Evolutionary conservation across 2,329 filamentous ascomycete species (phyloP).

Genomic region (Chaetomiaceae sp.): DNA sequence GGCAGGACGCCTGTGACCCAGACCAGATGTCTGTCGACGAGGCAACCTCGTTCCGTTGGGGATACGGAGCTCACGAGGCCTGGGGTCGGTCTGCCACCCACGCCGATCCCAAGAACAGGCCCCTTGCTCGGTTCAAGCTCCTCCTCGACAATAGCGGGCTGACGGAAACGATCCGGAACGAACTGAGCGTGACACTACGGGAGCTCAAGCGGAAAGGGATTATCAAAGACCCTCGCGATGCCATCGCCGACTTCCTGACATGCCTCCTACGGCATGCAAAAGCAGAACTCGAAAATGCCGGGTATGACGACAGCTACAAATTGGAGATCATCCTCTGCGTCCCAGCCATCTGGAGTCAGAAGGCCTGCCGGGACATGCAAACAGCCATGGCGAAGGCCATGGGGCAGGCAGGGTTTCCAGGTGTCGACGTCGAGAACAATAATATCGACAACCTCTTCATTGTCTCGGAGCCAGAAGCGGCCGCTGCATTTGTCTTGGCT

Average conservation of each 20-base stretch:
- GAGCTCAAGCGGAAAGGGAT: conserved; percentile 3
- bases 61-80: conserved; percentile 15
- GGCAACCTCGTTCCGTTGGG: conserved; percentile 14
- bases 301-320: conserved; percentile 12
- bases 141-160: conserved; percentile 11
- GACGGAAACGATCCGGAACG: conserved; percentile 10
- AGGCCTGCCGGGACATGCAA: conserved; percentile 24
- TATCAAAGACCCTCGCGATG: conserved; percentile 4
- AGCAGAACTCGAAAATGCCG: conserved; percentile 9
- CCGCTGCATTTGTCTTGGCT: conserved; percentile 26
- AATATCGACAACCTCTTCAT: conserved; percentile 29
- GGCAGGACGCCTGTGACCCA: neutral
- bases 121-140: conserved; percentile 17
- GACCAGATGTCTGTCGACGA: conserved; percentile 4
- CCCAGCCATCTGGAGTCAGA: conserved; percentile 23
- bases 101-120: conserved; percentile 4
- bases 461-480: conserved; percentile 29
- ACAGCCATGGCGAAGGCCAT: conserved; percentile 19
- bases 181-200: neutral
- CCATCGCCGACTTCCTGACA: conserved; percentile 11
- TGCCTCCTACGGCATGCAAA: conserved; percentile 3
- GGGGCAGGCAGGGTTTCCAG: conserved; percentile 12
- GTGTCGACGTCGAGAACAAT: conserved; percentile 14
- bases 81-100: conserved; percentile 12
- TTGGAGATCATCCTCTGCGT: conserved; percentile 22